Evolutionary conservation across 306 rosid species (phyloP).

Genomic region (Astragalus glycyphyllos): DNA sequence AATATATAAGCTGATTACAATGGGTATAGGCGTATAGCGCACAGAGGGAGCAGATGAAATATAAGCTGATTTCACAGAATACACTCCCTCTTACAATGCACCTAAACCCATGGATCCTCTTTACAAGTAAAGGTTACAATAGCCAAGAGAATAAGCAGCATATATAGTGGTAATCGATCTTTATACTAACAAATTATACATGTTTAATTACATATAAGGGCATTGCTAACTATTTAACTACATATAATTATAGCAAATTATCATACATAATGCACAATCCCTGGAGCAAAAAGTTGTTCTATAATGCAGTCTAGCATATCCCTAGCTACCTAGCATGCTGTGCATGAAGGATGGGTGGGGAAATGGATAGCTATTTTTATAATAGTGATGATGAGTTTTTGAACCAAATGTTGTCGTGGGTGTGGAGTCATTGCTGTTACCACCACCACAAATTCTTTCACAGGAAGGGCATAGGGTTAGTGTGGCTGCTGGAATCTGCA

Average conservation of each 20-base stretch:
- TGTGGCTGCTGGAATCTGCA: constrained; percentile 78
- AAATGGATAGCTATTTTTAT: constrained; percentile 45
- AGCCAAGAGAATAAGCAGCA: too few species aligned
- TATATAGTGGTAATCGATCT: too few species aligned
- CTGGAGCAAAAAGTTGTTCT: background rate
- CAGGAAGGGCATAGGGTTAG: constrained; percentile 82
- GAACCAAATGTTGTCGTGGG: constrained; percentile 39
- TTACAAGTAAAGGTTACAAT: too few species aligned
- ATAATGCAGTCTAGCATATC: background rate
- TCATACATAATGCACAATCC: background rate
- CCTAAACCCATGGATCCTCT: too few species aligned
- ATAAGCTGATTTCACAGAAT: too few species aligned
- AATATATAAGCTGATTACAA: too few species aligned
- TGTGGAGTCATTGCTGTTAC: constrained; percentile 36
- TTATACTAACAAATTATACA: too few species aligned
- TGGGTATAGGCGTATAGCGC: too few species aligned
- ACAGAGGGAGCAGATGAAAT: too few species aligned
- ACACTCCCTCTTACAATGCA: too few species aligned
- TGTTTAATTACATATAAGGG: background rate
- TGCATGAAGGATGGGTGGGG: constrained; percentile 64
- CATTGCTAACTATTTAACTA: background rate
- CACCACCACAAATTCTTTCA: constrained; percentile 55
- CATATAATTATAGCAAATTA: background rate
- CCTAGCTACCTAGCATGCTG: constrained; percentile 41
- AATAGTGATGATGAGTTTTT: constrained; percentile 51